phyloP scores from a whole-genome alignment of 345 rosid genomes.

The Mallotus nudiflorus region DNA sequence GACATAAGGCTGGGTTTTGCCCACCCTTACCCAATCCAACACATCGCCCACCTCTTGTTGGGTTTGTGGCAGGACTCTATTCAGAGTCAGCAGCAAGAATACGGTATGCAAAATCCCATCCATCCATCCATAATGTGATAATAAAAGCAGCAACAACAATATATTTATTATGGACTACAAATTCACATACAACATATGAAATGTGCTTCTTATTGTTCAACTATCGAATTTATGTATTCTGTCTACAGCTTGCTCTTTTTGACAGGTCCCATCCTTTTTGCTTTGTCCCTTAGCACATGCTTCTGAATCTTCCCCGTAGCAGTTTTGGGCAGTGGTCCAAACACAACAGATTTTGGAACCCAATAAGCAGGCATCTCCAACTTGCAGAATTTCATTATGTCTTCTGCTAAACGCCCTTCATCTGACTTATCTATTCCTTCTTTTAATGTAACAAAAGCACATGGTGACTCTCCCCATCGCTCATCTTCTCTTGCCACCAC shows the following conservation, averaged over 20 bases:
- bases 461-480: constrained; percentile 89
- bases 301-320: constrained; percentile 96
- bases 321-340: constrained; percentile 85
- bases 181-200: no score
- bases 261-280: constrained; percentile 69
- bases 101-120: no score
- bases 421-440: constrained; percentile 41
- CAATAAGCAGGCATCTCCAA: constrained; percentile 78
- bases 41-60: no score
- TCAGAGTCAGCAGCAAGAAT: no score
- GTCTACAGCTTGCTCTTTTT: constrained; percentile 56
- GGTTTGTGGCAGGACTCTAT: no score
- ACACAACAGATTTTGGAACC: constrained; percentile 81
- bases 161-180: no score
- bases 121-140: no score
- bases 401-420: constrained; percentile 47
- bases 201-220: background rate
- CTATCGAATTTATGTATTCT: background rate
- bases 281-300: constrained; percentile 68
- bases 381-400: constrained; percentile 63
- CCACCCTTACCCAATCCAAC: no score
- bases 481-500: constrained; percentile 85
- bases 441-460: constrained; percentile 78
- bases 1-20: no score
- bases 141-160: no score